Evolutionary conservation across 23 red algal genomes (phyloP).

Genomic region (Cyanidioschyzon merolae): DNA sequence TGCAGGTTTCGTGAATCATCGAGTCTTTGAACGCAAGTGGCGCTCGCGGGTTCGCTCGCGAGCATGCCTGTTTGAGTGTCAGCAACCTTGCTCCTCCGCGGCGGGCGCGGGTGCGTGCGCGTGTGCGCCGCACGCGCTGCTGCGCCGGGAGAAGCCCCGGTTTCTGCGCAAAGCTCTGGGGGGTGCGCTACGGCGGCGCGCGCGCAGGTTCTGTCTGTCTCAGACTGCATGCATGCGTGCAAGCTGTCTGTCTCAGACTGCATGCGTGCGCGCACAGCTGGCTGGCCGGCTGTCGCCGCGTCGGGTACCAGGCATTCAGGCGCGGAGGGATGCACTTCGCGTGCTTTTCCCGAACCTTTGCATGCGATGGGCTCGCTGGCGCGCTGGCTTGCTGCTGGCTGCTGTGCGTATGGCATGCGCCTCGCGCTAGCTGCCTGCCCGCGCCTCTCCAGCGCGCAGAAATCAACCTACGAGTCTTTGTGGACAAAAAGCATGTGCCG

Average conservation of each 20-base stretch:
- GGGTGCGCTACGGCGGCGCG: background rate
- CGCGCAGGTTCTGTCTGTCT: background rate
- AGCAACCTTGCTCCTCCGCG: conserved; percentile 13
- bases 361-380: too few species aligned
- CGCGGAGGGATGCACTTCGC: too few species aligned
- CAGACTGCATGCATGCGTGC: background rate
- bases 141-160: background rate
- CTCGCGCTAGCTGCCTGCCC: too few species aligned
- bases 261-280: background rate
- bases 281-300: background rate
- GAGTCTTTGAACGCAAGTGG: conserved; percentile 82
- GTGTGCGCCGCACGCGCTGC: too few species aligned
- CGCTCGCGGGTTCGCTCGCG: conserved; percentile 41
- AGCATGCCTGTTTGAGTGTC: conserved; percentile 88
- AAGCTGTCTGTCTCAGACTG: background rate
- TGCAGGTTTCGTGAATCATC: conserved; percentile 58
- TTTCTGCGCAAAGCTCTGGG: background rate
- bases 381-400: too few species aligned
- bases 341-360: too few species aligned
- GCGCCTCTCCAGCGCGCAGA: too few species aligned
- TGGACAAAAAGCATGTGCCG: too few species aligned
- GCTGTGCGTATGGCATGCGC: too few species aligned
- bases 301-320: too few species aligned
- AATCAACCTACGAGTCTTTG: too few species aligned
- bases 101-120: background rate